These are phyloP conservation scores for Artemisia annua DNA, from an alignment of 129 eudicot genomes.

Conservation along the genomic window DNA sequence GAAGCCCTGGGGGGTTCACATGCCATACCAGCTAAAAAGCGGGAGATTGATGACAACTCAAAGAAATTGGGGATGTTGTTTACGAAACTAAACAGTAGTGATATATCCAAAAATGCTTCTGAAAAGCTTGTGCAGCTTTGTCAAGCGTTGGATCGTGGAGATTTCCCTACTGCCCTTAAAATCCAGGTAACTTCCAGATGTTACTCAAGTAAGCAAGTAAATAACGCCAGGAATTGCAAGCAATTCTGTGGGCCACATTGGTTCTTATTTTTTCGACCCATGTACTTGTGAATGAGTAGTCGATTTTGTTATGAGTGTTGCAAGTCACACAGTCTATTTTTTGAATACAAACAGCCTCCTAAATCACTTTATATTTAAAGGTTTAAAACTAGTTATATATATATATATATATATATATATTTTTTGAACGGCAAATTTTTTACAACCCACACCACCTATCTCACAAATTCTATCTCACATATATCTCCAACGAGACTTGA, in stretches of 20 bases:
- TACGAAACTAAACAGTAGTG: constrained; percentile 82
- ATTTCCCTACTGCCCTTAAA: constrained; percentile 75
- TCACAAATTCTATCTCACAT: no score
- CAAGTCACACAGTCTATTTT: background rate
- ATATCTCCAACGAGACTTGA: no score
- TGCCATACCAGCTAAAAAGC: constrained; percentile 79
- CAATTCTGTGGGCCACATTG: no score
- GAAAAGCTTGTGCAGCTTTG: constrained; percentile 94
- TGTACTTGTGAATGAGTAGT: background rate
- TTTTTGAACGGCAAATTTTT: no score
- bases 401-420: no score
- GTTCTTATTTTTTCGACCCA: background rate
- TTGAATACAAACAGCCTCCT: no score
- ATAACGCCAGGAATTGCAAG: background rate
- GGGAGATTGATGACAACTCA: constrained; percentile 97
- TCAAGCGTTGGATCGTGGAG: constrained; percentile 86
- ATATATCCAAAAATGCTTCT: constrained; percentile 79
- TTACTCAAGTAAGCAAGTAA: background rate
- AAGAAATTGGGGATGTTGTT: constrained; percentile 86
- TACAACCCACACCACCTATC: no score
- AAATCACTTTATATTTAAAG: background rate
- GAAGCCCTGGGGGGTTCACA: constrained; percentile 88
- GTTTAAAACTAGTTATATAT: background rate
- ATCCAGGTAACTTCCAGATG: constrained; percentile 55
- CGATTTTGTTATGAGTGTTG: background rate